Evolutionary conservation across 495 filamentous ascomycete species (phyloP).

Genomic region (Hypomontagnella monticulosa): DNA sequence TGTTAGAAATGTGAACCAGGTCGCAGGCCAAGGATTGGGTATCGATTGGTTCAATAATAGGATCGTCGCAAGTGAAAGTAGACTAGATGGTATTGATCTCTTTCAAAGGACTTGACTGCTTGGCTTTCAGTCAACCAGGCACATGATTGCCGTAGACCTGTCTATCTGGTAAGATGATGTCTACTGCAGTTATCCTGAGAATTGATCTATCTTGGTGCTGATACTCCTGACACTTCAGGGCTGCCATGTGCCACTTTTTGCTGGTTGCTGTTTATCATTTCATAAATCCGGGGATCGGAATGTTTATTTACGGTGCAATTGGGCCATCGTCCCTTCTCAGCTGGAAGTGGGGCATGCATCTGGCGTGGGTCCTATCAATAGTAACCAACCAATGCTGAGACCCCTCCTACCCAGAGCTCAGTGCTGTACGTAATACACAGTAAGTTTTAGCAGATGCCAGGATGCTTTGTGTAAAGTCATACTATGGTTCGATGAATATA

Average conservation of each 20-base stretch:
- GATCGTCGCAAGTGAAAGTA: neutral
- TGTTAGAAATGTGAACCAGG: neutral
- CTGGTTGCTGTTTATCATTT: slow-evolving; percentile 38
- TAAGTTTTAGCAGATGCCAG: neutral
- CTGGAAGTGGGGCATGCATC: slow-evolving; percentile 9
- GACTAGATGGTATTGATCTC: neutral
- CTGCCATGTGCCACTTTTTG: slow-evolving; percentile 36
- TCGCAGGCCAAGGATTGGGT: slow-evolving; percentile 12
- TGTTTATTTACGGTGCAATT: slow-evolving; percentile 43
- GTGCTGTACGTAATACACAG: neutral
- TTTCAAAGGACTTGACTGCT: neutral
- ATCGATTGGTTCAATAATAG: slow-evolving; percentile 9
- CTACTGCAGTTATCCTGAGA: slow-evolving; percentile 21
- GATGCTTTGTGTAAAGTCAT: neutral
- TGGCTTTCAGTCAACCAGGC: slow-evolving; percentile 17
- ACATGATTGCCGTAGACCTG: slow-evolving; percentile 12
- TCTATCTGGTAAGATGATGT: slow-evolving; percentile 1
- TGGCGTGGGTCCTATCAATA: slow-evolving; percentile 17
- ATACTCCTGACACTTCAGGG: slow-evolving; percentile 15
- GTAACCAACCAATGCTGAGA: neutral
- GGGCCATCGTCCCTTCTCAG: slow-evolving; percentile 11
- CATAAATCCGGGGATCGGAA: slow-evolving; percentile 42
- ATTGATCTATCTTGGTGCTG: slow-evolving; percentile 24
- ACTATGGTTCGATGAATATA: no score
- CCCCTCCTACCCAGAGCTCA: no score